Evolutionary conservation across 192 early-diverging fungal species (phyloP).

Genomic region (Coemansia sp.): DNA sequence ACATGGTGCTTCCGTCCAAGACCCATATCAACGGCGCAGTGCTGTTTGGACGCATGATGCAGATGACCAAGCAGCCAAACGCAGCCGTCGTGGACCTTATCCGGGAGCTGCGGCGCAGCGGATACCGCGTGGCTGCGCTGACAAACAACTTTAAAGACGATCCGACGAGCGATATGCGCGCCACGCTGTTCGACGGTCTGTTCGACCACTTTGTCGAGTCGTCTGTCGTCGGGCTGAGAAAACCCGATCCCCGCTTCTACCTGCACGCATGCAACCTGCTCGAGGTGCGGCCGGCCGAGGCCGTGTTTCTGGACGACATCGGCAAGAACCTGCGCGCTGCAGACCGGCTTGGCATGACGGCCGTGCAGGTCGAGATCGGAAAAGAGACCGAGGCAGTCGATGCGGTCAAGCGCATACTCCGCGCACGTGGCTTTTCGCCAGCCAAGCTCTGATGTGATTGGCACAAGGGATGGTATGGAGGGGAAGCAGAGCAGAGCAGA

Average conservation of each 20-base stretch:
- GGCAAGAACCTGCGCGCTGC: slow-evolving; percentile 71
- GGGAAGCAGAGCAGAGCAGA: too few relatives aligned
- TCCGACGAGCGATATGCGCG: slow-evolving; percentile 16
- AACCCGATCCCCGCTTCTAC: slow-evolving; percentile 78
- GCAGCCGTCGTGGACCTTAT: slow-evolving; percentile 27
- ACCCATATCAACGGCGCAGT: slow-evolving; percentile 20
- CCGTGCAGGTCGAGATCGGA: slow-evolving; percentile 58
- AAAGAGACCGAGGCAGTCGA: slow-evolving; percentile 29
- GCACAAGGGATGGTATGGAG: too few relatives aligned
- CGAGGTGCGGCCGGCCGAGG: slow-evolving; percentile 63
- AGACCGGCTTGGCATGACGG: slow-evolving; percentile 64
- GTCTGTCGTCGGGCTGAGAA: slow-evolving; percentile 69
- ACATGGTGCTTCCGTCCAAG: slow-evolving; percentile 27
- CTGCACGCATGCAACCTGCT: slow-evolving; percentile 67
- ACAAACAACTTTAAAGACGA: slow-evolving; percentile 76
- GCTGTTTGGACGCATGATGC: slow-evolving; percentile 45
- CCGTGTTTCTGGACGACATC: slow-evolving; percentile 85
- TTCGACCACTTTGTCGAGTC: slow-evolving; percentile 81
- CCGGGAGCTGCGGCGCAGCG: slow-evolving; percentile 40
- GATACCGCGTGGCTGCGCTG: slow-evolving; percentile 71
- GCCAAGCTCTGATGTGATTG: background rate
- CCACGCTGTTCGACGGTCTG: slow-evolving; percentile 35
- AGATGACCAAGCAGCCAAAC: slow-evolving; percentile 22
- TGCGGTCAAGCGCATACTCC: slow-evolving; percentile 22
- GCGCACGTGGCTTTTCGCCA: slow-evolving; percentile 9